These are phyloP conservation scores for Endoconidiophora laricicola DNA, from an alignment of 2,329 filamentous ascomycete species.

Conservation along the genomic window DNA sequence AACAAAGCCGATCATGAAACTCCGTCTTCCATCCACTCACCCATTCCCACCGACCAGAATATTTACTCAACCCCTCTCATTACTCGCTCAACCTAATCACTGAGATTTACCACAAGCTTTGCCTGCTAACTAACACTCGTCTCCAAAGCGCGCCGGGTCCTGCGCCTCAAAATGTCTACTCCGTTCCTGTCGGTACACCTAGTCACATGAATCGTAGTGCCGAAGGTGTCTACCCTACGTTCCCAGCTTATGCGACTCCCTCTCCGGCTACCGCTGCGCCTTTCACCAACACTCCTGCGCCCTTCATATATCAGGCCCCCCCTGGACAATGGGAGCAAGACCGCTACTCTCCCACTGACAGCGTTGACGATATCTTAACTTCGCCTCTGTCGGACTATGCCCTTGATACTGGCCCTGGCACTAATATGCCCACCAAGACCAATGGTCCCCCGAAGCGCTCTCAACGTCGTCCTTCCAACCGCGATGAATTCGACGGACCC, in stretches of 20 bases:
- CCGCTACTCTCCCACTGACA: conserved; percentile 39
- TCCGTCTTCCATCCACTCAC: too few species aligned
- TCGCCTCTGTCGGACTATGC: conserved; percentile 46
- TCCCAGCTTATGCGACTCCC: conserved; percentile 26
- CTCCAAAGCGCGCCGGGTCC: conserved; percentile 5
- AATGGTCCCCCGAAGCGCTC: conserved; percentile 27
- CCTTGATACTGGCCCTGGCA: conserved; percentile 32
- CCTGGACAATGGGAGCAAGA: conserved; percentile 28
- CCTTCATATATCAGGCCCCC: conserved; percentile 8
- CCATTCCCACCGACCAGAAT: too few species aligned
- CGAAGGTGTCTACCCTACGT: conserved; percentile 20
- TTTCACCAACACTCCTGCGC: conserved; percentile 11
- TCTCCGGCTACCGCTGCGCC: conserved; percentile 20
- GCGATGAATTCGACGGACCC: conserved; percentile 79
- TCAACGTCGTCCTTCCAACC: conserved; percentile 58
- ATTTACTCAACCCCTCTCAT: too few species aligned
- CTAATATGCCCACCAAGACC: conserved; percentile 19
- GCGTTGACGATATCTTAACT: conserved; percentile 39
- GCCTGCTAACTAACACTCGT: conserved; percentile 1
- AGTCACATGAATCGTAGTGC: conserved; percentile 15
- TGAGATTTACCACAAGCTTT: neutral
- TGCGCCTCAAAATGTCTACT: conserved; percentile 6
- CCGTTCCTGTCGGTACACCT: conserved; percentile 12
- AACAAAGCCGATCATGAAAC: too few species aligned
- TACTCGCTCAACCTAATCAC: too few species aligned